Percentiles rank a stretch among this genome's conserved stretches.
These are phyloP conservation scores for Euphorbia peplus DNA, from an alignment of 345 rosid species.

Conservation along the genomic window DNA sequence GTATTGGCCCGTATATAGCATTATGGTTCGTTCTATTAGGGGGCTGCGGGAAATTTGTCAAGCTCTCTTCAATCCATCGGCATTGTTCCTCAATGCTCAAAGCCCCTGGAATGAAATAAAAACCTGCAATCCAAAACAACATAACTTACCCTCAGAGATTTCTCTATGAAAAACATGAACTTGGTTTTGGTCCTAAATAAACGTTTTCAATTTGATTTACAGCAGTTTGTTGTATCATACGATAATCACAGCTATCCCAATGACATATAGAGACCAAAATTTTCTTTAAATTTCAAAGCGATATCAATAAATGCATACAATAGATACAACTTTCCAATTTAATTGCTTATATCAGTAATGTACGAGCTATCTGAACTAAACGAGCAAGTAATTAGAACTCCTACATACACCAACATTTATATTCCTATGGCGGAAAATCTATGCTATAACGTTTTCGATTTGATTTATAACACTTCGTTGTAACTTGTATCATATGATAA, in stretches of 20 bases:
- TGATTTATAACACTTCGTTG: too few species aligned
- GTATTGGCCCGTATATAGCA: slow-evolving; percentile 71
- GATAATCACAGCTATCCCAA: background rate
- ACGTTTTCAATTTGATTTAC: background rate
- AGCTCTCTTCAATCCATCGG: slow-evolving; percentile 78
- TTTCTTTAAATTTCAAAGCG: background rate
- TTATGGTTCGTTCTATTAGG: slow-evolving; percentile 90
- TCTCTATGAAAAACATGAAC: too few species aligned
- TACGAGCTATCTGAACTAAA: background rate
- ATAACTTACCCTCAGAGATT: background rate
- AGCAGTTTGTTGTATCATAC: background rate
- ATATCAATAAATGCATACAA: background rate
- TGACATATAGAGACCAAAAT: background rate
- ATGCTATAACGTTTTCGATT: too few species aligned
- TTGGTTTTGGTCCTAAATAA: too few species aligned
- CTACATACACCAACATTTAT: too few species aligned
- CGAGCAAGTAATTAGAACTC: background rate
- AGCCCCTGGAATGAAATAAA: slow-evolving; percentile 74
- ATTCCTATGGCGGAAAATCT: too few species aligned
- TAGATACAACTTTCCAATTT: background rate
- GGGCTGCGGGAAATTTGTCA: slow-evolving; percentile 70
- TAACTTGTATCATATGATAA: too few species aligned
- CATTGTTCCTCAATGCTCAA: slow-evolving; percentile 76
- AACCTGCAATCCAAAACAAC: slow-evolving; percentile 42
- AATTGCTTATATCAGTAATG: background rate